A percentile compares a stretch with the other conserved stretches of the same genome.
Evolutionary conservation across 1,139 yeast genomes (phyloP).

Genomic region (Komagataea norvegica): DNA sequence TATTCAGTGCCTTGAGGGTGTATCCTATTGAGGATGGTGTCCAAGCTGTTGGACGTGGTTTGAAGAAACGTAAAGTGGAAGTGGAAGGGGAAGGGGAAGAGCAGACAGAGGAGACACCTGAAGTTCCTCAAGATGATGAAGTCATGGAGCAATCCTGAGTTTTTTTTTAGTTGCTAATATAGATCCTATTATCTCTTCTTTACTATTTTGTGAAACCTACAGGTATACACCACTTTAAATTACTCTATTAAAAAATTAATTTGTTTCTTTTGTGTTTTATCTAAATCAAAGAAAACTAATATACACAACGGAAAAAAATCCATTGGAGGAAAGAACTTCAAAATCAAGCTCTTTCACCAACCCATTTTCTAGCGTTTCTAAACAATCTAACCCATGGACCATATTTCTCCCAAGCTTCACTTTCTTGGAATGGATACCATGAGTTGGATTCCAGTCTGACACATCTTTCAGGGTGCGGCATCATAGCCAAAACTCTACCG

Average conservation of each 20-base stretch:
- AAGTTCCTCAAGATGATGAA: neutral
- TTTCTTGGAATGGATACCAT: slow-evolving; percentile 76
- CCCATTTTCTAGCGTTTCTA: slow-evolving; percentile 95
- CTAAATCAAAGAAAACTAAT: no score
- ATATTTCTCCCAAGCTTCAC: slow-evolving; percentile 59
- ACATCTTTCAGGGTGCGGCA: slow-evolving; percentile 99
- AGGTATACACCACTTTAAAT: no score
- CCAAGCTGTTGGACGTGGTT: slow-evolving; percentile 27
- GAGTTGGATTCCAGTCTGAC: slow-evolving; percentile 84
- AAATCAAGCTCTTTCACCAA: slow-evolving; percentile 36
- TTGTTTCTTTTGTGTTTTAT: no score
- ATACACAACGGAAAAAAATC: no score
- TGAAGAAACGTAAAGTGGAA: slow-evolving; percentile 20
- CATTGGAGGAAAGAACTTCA: no score
- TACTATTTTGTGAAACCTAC: no score
- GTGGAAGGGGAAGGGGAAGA: no score
- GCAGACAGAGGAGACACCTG: slow-evolving; percentile 1
- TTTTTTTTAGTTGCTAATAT: no score
- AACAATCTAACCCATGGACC: slow-evolving; percentile 97
- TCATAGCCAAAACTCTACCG: slow-evolving; percentile 95
- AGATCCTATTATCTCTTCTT: no score
- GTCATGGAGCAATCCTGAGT: neutral
- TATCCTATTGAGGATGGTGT: slow-evolving; percentile 53
- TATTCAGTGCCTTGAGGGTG: slow-evolving; percentile 76
- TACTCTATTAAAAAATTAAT: no score